Conservation (phyloP, 140 eudicot genomes). For the Bidens hawaiensis region DNA sequence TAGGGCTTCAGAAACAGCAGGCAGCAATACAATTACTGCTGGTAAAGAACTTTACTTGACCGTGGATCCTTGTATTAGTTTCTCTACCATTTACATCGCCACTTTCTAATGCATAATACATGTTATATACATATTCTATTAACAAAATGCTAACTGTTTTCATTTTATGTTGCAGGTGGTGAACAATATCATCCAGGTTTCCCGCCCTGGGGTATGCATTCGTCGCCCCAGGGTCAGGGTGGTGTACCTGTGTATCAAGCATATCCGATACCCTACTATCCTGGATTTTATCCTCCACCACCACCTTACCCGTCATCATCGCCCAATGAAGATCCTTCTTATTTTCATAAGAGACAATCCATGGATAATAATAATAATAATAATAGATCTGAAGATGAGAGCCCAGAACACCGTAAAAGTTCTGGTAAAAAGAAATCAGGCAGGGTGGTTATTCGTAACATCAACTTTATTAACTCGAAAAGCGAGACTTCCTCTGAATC, state of each 20-base stretch:
- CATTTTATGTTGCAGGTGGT: background rate
- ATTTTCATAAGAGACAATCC: conserved; percentile 32
- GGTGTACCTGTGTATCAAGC: conserved; percentile 57
- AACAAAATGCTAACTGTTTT: background rate
- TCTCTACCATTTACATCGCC: background rate
- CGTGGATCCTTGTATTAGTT: background rate
- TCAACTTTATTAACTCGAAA: conserved; percentile 63
- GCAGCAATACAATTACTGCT: conserved; percentile 35
- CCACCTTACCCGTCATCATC: conserved; percentile 10
- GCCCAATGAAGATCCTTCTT: conserved; percentile 47
- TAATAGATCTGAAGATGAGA: conserved; percentile 39
- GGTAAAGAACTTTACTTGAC: conserved; percentile 35
- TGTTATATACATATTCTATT: background rate
- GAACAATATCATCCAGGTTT: conserved; percentile 55
- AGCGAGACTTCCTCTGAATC: conserved; percentile 44
- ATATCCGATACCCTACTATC: conserved; percentile 67
- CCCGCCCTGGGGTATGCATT: conserved; percentile 75
- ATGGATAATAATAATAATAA: conserved; percentile 36
- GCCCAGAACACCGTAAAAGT: conserved; percentile 32
- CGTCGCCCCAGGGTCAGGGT: conserved; percentile 43
- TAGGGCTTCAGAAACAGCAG: conserved; percentile 44
- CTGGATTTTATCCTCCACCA: conserved; percentile 59
- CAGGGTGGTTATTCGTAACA: conserved; percentile 72
- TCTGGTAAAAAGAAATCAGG: conserved; percentile 55
- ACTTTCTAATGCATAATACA: background rate